These are phyloP conservation scores for Aspergillus nomiae DNA, from an alignment of 2,329 filamentous ascomycete genomes.

Conservation along the genomic window DNA sequence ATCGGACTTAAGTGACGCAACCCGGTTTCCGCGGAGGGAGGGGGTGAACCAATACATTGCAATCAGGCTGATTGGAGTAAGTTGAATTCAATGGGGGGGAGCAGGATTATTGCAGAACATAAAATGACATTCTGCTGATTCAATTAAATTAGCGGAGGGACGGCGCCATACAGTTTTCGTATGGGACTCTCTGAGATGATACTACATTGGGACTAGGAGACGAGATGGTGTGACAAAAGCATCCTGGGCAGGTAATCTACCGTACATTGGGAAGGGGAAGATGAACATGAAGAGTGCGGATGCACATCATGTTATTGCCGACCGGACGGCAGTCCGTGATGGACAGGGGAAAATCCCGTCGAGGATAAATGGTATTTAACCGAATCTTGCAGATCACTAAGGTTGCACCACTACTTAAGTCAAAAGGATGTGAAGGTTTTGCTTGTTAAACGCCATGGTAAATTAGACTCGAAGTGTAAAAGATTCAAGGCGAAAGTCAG, in stretches of 20 bases:
- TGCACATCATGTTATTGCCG: neutral
- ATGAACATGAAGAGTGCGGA: neutral
- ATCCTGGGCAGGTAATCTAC: neutral
- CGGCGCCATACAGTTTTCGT: neutral
- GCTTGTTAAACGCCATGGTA: too few species aligned
- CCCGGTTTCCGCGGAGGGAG: neutral
- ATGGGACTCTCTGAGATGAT: neutral
- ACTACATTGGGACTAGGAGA: neutral
- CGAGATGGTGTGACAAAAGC: neutral
- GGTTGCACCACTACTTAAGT: too few species aligned
- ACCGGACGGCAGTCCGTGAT: conserved; percentile 19
- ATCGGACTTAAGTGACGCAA: neutral
- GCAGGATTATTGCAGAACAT: neutral
- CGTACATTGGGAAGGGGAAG: neutral
- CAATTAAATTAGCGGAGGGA: neutral
- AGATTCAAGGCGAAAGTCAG: too few species aligned
- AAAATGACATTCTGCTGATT: too few species aligned
- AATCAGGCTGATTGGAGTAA: too few species aligned
- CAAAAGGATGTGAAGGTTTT: neutral
- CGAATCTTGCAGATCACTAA: conserved; percentile 1
- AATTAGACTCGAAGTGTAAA: neutral
- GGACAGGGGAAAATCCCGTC: conserved; percentile 22
- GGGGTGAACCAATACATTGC: too few species aligned
- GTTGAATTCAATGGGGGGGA: too few species aligned
- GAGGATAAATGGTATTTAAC: conserved; percentile 6